phyloP scores from a whole-genome alignment of 768 basidiomycete species.

The Russula compacta region DNA sequence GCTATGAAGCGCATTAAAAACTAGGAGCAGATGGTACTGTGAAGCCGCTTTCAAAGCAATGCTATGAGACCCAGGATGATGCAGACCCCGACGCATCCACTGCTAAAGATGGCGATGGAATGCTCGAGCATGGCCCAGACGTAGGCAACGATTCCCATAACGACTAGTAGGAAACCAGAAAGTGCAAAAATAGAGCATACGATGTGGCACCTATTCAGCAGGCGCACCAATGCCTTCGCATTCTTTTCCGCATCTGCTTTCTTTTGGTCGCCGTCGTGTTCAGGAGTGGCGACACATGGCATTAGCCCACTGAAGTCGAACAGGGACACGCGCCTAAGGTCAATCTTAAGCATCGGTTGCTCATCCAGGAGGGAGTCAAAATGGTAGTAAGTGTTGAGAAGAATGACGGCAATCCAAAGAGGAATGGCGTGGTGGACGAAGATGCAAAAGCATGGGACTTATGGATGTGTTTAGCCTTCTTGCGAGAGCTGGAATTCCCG shows the following conservation, averaged over 20 bases:
- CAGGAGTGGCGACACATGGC: neutral
- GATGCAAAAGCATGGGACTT: neutral
- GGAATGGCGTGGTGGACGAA: neutral
- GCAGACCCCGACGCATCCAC: conserved; percentile 8
- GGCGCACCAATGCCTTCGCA: conserved; percentile 3
- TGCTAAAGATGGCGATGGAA: conserved; percentile 15
- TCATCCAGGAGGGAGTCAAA: conserved; percentile 1
- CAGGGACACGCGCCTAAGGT: conserved; percentile 4
- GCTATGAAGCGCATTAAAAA: neutral
- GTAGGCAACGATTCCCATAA: no score
- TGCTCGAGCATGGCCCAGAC: no score
- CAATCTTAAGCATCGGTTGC: conserved; percentile 11
- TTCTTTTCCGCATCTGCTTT: conserved; percentile 10
- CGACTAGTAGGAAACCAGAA: conserved; percentile 10
- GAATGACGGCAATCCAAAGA: neutral
- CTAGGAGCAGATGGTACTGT: neutral
- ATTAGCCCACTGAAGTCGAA: neutral
- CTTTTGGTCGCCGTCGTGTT: neutral
- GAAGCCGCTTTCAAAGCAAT: neutral
- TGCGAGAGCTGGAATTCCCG: neutral
- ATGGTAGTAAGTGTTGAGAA: neutral
- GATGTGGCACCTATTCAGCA: conserved; percentile 13
- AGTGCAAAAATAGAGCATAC: conserved; percentile 11
- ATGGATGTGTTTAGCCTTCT: neutral
- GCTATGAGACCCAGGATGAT: conserved; percentile 7